Percentiles rank a stretch among this genome's conserved stretches.
Evolutionary conservation across 495 filamentous ascomycete genomes (phyloP).

Genomic region (Amniculicola lignicola): DNA sequence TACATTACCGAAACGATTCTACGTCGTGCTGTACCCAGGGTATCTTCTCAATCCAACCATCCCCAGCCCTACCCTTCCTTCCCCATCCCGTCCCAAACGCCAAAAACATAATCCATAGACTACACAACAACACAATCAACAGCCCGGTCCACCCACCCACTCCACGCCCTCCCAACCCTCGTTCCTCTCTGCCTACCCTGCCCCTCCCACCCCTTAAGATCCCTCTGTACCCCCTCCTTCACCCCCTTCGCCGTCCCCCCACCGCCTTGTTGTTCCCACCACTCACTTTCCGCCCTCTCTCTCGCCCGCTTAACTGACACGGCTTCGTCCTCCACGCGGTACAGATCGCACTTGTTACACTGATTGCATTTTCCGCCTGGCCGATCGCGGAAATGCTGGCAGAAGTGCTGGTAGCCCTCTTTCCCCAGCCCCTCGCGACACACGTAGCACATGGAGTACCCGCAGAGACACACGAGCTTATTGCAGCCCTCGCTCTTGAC

Average conservation of each 20-base stretch:
- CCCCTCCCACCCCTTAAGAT: slow-evolving; percentile 13
- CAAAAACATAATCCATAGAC: too few relatives aligned
- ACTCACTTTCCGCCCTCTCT: slow-evolving; percentile 75
- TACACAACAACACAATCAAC: slow-evolving; percentile 33
- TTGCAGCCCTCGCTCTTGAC: slow-evolving; percentile 93
- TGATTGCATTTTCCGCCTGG: slow-evolving; percentile 67
- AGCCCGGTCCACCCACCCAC: slow-evolving; percentile 29
- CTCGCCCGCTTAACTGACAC: slow-evolving; percentile 69
- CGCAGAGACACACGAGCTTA: slow-evolving; percentile 94
- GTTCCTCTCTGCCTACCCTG: slow-evolving; percentile 9
- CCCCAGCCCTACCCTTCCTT: too few relatives aligned
- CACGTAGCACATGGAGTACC: slow-evolving; percentile 96
- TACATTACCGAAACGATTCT: too few relatives aligned
- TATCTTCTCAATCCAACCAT: too few relatives aligned
- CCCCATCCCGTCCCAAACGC: too few relatives aligned
- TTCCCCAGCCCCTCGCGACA: slow-evolving; percentile 60
- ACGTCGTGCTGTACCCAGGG: too few relatives aligned
- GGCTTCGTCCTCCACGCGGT: slow-evolving; percentile 82
- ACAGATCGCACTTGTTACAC: slow-evolving; percentile 87
- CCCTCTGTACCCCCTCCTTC: slow-evolving; percentile 16
- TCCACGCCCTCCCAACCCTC: slow-evolving; percentile 14
- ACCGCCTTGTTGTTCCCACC: slow-evolving; percentile 68
- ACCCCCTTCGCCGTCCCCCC: slow-evolving; percentile 33
- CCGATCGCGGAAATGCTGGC: slow-evolving; percentile 85
- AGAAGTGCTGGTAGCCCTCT: slow-evolving; percentile 87